A percentile compares a stretch with the other conserved stretches of the same genome.
These are phyloP conservation scores for Aspergillus cavernicola DNA, from an alignment of 495 filamentous ascomycete genomes.

Conservation along the genomic window DNA sequence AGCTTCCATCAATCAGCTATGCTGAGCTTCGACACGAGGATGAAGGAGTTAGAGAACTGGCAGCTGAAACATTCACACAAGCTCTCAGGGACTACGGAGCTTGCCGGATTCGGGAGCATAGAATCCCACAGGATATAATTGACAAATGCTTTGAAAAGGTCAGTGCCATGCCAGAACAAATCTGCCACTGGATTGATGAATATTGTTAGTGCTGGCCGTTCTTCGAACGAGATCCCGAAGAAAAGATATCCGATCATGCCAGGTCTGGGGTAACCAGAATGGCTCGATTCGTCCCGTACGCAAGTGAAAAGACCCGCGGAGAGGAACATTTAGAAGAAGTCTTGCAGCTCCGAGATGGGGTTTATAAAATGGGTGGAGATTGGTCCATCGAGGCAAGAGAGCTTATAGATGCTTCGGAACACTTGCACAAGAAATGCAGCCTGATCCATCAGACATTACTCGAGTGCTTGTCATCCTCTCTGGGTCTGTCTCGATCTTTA, in stretches of 20 bases:
- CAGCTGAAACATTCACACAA: background rate
- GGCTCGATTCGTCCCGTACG: background rate
- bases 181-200: too few relatives aligned
- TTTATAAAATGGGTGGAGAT: background rate
- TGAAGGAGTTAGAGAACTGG: background rate
- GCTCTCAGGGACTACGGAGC: background rate
- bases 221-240: background rate
- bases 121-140: background rate
- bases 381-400: background rate
- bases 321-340: background rate
- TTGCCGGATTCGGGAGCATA: conserved; percentile 1
- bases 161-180: background rate
- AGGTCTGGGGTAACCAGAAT: background rate
- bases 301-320: background rate
- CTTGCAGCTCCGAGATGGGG: background rate
- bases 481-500: background rate
- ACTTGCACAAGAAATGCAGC: background rate
- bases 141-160: background rate
- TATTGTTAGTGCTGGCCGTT: background rate
- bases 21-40: background rate
- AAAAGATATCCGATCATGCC: background rate
- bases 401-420: background rate
- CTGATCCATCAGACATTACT: background rate
- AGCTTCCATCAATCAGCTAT: background rate
- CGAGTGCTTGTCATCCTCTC: background rate